Percentiles rank a stretch among this genome's conserved stretches.
Conservation (phyloP, 441 rosid species). For the Erodium texanum region DNA sequence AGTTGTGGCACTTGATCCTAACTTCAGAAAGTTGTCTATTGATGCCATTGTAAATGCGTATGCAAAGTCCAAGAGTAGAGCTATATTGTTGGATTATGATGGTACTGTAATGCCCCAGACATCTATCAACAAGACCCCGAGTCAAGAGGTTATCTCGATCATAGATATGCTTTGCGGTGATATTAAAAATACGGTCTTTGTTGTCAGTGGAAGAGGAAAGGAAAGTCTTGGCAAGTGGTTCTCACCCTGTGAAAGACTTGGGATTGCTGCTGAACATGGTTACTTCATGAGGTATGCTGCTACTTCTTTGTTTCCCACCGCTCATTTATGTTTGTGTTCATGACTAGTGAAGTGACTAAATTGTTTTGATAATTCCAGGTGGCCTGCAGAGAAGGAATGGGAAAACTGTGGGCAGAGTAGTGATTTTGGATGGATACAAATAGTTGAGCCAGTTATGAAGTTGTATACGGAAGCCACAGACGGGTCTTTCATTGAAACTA, state of each 20-base stretch:
- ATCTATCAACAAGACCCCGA: neutral
- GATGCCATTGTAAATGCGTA: neutral
- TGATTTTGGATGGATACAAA: slow-evolving; percentile 28
- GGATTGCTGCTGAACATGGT: neutral
- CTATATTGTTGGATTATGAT: neutral
- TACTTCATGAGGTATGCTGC: neutral
- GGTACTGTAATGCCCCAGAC: neutral
- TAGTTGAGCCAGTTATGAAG: slow-evolving; percentile 37
- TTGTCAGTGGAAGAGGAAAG: neutral
- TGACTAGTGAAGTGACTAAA: neutral
- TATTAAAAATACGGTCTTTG: neutral
- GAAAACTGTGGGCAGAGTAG: neutral
- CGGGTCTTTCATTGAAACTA: slow-evolving; percentile 37
- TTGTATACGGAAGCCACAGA: slow-evolving; percentile 20
- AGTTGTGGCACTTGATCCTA: neutral
- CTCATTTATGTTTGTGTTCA: neutral
- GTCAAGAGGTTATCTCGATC: neutral
- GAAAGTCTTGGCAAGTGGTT: neutral
- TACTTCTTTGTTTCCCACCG: neutral
- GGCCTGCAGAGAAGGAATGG: neutral
- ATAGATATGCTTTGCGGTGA: neutral
- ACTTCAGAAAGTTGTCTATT: neutral
- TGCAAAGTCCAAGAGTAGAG: neutral
- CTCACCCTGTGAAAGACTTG: neutral
- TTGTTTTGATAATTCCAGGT: neutral